Conservation (phyloP, 768 basidiomycete species). For the Suillus lakei region DNA sequence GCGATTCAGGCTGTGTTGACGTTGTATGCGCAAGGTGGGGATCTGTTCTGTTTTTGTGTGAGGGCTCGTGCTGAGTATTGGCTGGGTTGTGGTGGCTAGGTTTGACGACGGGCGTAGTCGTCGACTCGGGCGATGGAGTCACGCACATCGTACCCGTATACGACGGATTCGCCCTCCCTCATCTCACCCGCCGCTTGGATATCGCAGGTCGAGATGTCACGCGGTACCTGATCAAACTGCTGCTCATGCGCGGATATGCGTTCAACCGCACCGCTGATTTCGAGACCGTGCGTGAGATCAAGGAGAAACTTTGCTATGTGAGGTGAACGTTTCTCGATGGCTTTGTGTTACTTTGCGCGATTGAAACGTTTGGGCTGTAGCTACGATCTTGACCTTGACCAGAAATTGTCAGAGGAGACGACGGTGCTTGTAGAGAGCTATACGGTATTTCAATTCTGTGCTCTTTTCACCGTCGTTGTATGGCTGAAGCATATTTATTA, state of each 20-base stretch:
- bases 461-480: neutral
- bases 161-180: slow-evolving; percentile 94
- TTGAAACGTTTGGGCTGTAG: slow-evolving; percentile 44
- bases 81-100: slow-evolving; percentile 52
- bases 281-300: slow-evolving; percentile 98
- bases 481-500: slow-evolving; percentile 12
- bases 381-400: slow-evolving; percentile 97
- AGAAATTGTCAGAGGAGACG: slow-evolving; percentile 92
- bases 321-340: slow-evolving; percentile 52
- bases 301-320: slow-evolving; percentile 98
- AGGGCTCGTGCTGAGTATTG: slow-evolving; percentile 4
- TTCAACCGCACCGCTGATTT: slow-evolving; percentile 99
- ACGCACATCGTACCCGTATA: slow-evolving; percentile 99
- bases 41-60: neutral
- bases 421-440: slow-evolving; percentile 96
- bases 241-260: slow-evolving; percentile 99
- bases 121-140: slow-evolving; percentile 99
- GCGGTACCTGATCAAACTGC: slow-evolving; percentile 97
- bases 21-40: slow-evolving; percentile 94
- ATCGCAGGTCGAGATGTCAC: slow-evolving; percentile 99
- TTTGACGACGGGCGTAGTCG: slow-evolving; percentile 96
- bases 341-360: neutral
- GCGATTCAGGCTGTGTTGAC: slow-evolving; percentile 99
- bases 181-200: slow-evolving; percentile 91
- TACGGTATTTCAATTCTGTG: slow-evolving; percentile 59